phyloP scores from a whole-genome alignment of 1,139 yeast species.

The Geotrichum bryndzae region DNA sequence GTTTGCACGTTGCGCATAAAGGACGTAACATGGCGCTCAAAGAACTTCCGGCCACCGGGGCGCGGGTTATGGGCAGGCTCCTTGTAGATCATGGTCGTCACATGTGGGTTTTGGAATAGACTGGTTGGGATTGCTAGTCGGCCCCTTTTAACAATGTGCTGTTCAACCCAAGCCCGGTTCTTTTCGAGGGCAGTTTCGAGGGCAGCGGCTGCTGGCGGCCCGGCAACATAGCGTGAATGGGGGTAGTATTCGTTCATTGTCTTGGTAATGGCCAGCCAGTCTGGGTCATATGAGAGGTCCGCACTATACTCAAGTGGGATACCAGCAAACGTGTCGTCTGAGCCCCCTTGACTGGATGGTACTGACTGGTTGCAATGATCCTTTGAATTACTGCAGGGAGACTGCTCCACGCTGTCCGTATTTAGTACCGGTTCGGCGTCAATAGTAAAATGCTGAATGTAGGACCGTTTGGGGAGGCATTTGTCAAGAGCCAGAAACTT shows the following conservation, averaged over 20 bases:
- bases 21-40: background rate
- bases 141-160: constrained; percentile 25
- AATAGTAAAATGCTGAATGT: constrained; percentile 43
- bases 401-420: background rate
- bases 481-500: constrained; percentile 79
- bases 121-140: constrained; percentile 25
- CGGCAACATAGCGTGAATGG: background rate
- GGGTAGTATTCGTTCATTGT: constrained; percentile 27
- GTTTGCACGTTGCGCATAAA: constrained; percentile 26
- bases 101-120: constrained; percentile 13
- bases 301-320: background rate
- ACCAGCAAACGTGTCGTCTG: background rate
- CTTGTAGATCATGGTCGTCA: background rate
- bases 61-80: background rate
- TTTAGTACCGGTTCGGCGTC: background rate
- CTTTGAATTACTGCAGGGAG: background rate
- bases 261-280: constrained; percentile 38
- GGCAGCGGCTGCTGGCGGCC: background rate
- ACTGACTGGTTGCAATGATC: background rate
- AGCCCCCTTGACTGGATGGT: background rate
- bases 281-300: constrained; percentile 33
- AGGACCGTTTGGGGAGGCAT: constrained; percentile 58
- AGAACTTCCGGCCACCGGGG: background rate
- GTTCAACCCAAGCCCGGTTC: constrained; percentile 31
- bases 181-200: constrained; percentile 14